Evolutionary conservation across 2,329 filamentous ascomycete genomes (phyloP).

Genomic region (Scleromitrula shiraiana): DNA sequence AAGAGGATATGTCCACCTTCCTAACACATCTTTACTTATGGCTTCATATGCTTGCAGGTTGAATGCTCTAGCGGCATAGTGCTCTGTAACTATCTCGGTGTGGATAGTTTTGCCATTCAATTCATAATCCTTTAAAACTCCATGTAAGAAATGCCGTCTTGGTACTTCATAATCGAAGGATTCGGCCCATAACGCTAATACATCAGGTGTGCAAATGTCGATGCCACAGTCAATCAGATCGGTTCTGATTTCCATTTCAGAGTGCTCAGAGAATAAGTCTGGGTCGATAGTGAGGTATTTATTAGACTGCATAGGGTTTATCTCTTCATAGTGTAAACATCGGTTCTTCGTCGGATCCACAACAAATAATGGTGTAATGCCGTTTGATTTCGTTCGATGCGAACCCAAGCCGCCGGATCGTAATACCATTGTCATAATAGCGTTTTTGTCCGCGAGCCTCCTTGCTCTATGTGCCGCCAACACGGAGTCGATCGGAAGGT

Average conservation of each 20-base stretch:
- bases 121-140: conserved; percentile 93
- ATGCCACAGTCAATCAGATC: conserved; percentile 92
- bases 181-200: conserved; percentile 90
- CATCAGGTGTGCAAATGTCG: conserved; percentile 95
- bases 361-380: conserved; percentile 74
- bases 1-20: conserved; percentile 80
- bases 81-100: conserved; percentile 71
- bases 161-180: conserved; percentile 95
- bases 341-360: conserved; percentile 72
- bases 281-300: conserved; percentile 67
- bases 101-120: conserved; percentile 96
- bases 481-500: conserved; percentile 73
- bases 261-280: conserved; percentile 63
- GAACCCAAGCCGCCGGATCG: conserved; percentile 61
- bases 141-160: conserved; percentile 79
- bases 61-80: conserved; percentile 79
- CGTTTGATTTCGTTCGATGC: conserved; percentile 71
- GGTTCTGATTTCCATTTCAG: conserved; percentile 72
- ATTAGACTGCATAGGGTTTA: conserved; percentile 58
- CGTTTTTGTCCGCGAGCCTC: conserved; percentile 77
- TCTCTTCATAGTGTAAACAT: conserved; percentile 92
- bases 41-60: conserved; percentile 87
- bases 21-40: conserved; percentile 78
- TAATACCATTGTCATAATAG: conserved; percentile 95
- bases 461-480: conserved; percentile 74